phyloP scores from a whole-genome alignment of 352 stramenopile genomes.

The Globisporangium splendens region DNA sequence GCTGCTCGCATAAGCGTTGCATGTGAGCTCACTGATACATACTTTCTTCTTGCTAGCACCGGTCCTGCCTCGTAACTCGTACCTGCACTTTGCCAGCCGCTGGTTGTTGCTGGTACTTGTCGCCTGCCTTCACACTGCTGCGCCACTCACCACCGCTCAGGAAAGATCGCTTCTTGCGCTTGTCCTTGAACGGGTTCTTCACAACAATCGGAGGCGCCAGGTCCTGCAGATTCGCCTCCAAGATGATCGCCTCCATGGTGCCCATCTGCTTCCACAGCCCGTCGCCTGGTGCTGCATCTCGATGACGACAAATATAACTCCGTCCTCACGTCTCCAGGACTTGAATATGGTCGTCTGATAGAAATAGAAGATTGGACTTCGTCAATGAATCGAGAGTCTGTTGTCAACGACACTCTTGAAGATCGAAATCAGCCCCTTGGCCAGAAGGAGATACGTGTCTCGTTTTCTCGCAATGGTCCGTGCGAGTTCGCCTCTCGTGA shows the following conservation, averaged over 20 bases:
- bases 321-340: too few species aligned
- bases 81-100: slow-evolving; percentile 18
- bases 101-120: neutral
- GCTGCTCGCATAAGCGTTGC: neutral
- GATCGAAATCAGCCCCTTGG: too few species aligned
- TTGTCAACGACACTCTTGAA: too few species aligned
- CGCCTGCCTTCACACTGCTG: neutral
- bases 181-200: slow-evolving; percentile 26
- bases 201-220: slow-evolving; percentile 8
- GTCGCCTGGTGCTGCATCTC: neutral
- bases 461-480: too few species aligned
- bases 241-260: slow-evolving; percentile 19
- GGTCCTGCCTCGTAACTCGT: neutral
- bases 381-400: too few species aligned
- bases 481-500: too few species aligned
- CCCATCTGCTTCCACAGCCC: neutral
- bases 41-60: neutral
- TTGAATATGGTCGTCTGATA: too few species aligned
- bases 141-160: neutral
- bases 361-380: too few species aligned
- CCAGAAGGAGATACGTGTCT: too few species aligned
- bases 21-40: neutral
- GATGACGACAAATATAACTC: neutral
- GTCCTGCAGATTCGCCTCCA: slow-evolving; percentile 22
- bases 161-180: neutral